Base-by-base conservation (phyloP, 2,329 filamentous ascomycete species). In the Chalaropsis thielavioides region DNA sequence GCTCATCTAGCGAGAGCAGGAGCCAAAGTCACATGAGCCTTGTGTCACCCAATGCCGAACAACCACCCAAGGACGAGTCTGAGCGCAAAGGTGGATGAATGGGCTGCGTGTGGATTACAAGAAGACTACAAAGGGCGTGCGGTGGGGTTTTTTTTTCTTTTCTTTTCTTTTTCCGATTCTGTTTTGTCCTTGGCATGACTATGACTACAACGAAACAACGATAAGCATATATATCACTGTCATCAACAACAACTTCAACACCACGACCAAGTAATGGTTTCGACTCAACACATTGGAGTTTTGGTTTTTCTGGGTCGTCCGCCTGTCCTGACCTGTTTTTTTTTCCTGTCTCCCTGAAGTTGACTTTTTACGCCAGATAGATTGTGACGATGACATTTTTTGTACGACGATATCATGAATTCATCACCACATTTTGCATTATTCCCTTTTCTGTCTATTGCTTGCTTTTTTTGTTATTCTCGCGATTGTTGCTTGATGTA, bases 61-160 rank as follows among this genome's bases (percentile, higher is more conserved):
- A 79, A 71, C 75, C 75, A 22, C 84, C 84, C 2, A 82, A 79
- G 72, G 79, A 83, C 63, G 80, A 81, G 13, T 80, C 79, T 1
- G 83, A 86, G 67, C 80, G 84, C 66, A 86, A 86, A 70, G 84
- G 84, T 1, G 84, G 84, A 61, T 86, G 76, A 80, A 49, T 35
- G 40, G 8, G n/a, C 35, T n/a, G 46, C 35, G 8, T 15, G 5
- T 63, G 44, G 62, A 58, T 11, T n/a, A 58, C 0, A 10, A 35
- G 31, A 58, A 19, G 7, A 35, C 31, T 38, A 8, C n/a, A n/a
- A 19, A 58, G 8, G 31, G 7, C 24, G 54, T 38, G 54, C 31
- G 17, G 54, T 38, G 54, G 17, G 17, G 54, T 13, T 35, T 8
- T 19, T 54, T 19, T 41, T 63, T 56, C 27, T 54, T 54, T 56